Base-by-base conservation (phyloP, 2,329 filamentous ascomycete species). In the Gyromitra esculenta region DNA sequence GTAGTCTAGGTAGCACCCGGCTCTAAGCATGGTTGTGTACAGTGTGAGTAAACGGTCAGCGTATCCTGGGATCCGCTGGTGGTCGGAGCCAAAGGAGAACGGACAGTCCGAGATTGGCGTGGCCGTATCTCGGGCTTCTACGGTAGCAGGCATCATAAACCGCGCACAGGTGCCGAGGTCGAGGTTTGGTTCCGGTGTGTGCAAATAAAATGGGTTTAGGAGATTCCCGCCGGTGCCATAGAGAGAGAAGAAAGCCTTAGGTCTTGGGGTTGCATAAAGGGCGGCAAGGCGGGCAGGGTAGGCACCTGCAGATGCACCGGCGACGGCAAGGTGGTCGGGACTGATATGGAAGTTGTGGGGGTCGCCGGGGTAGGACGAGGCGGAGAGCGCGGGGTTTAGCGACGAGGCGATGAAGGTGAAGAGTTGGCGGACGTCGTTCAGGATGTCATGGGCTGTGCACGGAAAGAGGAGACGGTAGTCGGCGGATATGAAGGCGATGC, bases 401-500 rank as follows among this genome's bases (percentile, higher is more conserved):
- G 37, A 21, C 13, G 73, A 52, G 57, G 21, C 43, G 57, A 77
- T 73, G 48, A 74, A 77, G 15, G 56, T 43, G 65, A 77, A 77
- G 15, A 77, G 70, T 13, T 43, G 52, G 35, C 65, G 72, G 39
- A 77, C 62, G 25, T 77, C 74, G 45, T 59, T 50, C 45, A 77
- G 63, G 57, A 77, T 77, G 18, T 77, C 74, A 50, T 77, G 74
- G n/a, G 69, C 74, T 18, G 70, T 74, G 70, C 74, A 73, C 11
- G 74, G 74, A 50, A 77, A 73, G n/a, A 77, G 64, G 21, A 77
- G 74, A n/a, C 74, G 68, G 35, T 77, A 77, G 48, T 77, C 74
- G 64, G 74, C 74, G 21, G 74, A 77, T 54, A 77, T 77, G 62
- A 77, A 77, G 37, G 68, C 74, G 65, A 73, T 73, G 39, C 74